Evolutionary conservation across 352 stramenopile genomes (phyloP).

Genomic region (Globisporangium polare): DNA sequence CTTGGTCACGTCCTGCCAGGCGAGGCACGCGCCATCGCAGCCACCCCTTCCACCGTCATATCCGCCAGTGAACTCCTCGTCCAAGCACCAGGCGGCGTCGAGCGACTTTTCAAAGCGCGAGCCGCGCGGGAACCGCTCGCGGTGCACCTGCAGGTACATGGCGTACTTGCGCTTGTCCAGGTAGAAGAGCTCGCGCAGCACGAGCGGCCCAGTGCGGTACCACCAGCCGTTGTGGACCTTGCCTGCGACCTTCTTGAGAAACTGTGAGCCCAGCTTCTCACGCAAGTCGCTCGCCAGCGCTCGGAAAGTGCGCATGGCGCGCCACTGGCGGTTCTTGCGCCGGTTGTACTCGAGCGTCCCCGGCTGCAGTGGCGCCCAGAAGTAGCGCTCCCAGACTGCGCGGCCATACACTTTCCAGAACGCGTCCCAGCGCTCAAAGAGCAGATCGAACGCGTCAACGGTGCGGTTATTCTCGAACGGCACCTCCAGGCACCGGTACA

Average conservation of each 20-base stretch:
- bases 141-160: conserved; percentile 22
- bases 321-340: conserved; percentile 28
- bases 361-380: conserved; percentile 31
- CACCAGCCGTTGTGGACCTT: conserved; percentile 26
- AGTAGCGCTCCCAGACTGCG: conserved; percentile 46
- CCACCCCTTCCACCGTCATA: not conserved
- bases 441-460: conserved; percentile 30
- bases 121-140: conserved; percentile 26
- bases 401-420: conserved; percentile 40
- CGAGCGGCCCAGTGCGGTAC: conserved; percentile 28
- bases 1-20: conserved; percentile 10
- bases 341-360: conserved; percentile 23
- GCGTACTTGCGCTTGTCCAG: conserved; percentile 12
- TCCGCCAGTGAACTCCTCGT: not conserved
- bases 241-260: conserved; percentile 8
- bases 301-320: conserved; percentile 27
- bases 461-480: conserved; percentile 26
- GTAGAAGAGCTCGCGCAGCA: conserved; percentile 23
- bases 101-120: conserved; percentile 17
- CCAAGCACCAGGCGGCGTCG: conserved; percentile 24
- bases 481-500: conserved; percentile 39
- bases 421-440: conserved; percentile 48
- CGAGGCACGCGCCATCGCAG: not conserved
- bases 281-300: conserved; percentile 27
- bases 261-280: conserved; percentile 4